phyloP scores from a whole-genome alignment of 176 grass and related monocot genomes.

The Chloris gayana region DNA sequence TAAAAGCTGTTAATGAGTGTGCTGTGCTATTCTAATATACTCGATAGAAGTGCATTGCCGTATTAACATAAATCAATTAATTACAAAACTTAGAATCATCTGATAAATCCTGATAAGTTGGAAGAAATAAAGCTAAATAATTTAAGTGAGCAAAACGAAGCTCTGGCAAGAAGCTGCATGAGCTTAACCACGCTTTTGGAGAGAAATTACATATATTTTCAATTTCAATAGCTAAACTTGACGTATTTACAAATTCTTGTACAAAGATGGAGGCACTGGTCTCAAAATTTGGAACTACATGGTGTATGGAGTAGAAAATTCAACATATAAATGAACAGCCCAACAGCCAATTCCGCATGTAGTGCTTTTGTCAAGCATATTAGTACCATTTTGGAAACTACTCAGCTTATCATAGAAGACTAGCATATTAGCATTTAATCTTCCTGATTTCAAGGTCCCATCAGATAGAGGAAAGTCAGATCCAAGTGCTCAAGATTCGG shows the following conservation, averaged over 20 bases:
- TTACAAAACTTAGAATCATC: background rate
- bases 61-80: background rate
- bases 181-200: background rate
- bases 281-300: too few relatives aligned
- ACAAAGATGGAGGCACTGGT: background rate
- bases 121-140: background rate
- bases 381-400: background rate
- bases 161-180: background rate
- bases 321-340: background rate
- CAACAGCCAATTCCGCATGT: background rate
- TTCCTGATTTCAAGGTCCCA: background rate
- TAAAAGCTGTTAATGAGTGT: background rate
- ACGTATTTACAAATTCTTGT: background rate
- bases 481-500: background rate
- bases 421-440: background rate
- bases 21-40: background rate
- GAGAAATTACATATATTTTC: background rate
- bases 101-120: constrained; percentile 11
- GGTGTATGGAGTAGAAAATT: background rate
- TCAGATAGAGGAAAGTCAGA: background rate
- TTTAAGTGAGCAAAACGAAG: background rate
- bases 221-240: background rate
- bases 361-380: background rate
- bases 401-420: background rate
- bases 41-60: background rate